Evolutionary conservation across 495 filamentous ascomycete species (phyloP).

Genomic region (Trichoderma gamsii): DNA sequence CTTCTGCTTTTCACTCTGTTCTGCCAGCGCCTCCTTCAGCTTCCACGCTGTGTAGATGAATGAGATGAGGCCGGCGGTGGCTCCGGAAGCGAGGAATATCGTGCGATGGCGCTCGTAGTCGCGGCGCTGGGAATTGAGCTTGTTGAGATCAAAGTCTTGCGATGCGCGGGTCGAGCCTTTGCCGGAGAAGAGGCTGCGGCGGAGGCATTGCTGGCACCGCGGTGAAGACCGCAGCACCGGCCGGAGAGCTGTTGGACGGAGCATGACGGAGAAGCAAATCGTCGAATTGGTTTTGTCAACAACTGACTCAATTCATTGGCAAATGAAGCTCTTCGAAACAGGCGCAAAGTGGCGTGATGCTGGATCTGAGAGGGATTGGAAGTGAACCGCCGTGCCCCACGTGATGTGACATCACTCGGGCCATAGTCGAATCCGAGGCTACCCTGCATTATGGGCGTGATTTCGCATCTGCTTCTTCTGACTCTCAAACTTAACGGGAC

Average conservation of each 20-base stretch:
- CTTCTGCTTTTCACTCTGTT: slow-evolving; percentile 17
- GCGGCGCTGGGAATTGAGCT: slow-evolving; percentile 33
- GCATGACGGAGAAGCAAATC: slow-evolving; percentile 19
- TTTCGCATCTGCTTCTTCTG: background rate
- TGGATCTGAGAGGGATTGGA: background rate
- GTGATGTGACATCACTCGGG: slow-evolving; percentile 9
- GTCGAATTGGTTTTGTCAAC: background rate
- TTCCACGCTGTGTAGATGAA: slow-evolving; percentile 42
- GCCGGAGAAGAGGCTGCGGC: slow-evolving; percentile 34
- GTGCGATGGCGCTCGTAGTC: slow-evolving; percentile 42
- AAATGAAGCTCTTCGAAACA: background rate
- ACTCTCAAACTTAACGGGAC: background rate
- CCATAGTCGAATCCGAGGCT: background rate
- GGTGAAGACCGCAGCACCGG: slow-evolving; percentile 21
- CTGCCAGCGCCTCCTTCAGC: slow-evolving; percentile 29
- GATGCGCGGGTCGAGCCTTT: slow-evolving; percentile 26
- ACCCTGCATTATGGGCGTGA: background rate
- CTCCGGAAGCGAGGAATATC: slow-evolving; percentile 42
- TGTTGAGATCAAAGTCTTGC: slow-evolving; percentile 41
- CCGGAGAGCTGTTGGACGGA: slow-evolving; percentile 24
- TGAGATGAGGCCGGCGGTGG: slow-evolving; percentile 41
- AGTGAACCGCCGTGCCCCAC: background rate
- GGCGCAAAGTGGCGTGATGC: background rate
- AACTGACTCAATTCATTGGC: slow-evolving; percentile 4
- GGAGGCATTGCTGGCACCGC: slow-evolving; percentile 16